Conservation (phyloP, 176 grass and related monocot genomes). For the Cocos nucifera region DNA sequence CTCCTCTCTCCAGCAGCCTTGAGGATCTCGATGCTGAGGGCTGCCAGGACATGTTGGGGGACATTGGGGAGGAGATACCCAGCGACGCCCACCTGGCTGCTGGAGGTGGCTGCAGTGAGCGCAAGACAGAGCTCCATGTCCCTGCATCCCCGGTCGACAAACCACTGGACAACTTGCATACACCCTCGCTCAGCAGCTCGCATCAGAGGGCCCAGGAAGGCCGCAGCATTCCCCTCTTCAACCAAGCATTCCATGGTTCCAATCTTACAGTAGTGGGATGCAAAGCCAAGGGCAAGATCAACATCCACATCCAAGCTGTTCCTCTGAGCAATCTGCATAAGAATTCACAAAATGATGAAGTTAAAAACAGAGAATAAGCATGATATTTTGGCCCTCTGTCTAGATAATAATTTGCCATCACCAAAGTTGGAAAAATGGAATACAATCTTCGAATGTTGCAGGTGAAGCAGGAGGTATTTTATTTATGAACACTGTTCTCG, state of each 20-base stretch:
- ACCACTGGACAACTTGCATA: constrained; percentile 79
- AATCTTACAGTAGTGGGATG: constrained; percentile 73
- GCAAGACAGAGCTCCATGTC: constrained; percentile 98
- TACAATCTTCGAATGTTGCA: too few species aligned
- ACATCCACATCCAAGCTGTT: constrained; percentile 97
- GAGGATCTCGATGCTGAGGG: constrained; percentile 76
- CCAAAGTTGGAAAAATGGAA: too few species aligned
- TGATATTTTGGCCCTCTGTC: too few species aligned
- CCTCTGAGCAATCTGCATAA: constrained; percentile 72
- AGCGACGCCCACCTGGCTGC: constrained; percentile 49
- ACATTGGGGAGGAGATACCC: constrained; percentile 76
- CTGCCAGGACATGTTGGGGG: constrained; percentile 63
- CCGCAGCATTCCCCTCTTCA: constrained; percentile 59
- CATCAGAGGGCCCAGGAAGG: constrained; percentile 87
- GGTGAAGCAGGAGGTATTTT: too few species aligned
- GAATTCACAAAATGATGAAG: neutral
- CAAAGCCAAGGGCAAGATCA: constrained; percentile 91
- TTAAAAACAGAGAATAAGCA: neutral
- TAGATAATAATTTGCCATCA: too few species aligned
- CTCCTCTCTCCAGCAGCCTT: constrained; percentile 95
- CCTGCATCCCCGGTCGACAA: constrained; percentile 66
- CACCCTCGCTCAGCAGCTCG: constrained; percentile 76
- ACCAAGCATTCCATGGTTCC: constrained; percentile 89
- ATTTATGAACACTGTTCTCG: too few species aligned
- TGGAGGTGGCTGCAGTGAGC: constrained; percentile 72